These are phyloP conservation scores for Aspergillus eucalypticola DNA, from an alignment of 2,329 filamentous ascomycete species.

Conservation along the genomic window DNA sequence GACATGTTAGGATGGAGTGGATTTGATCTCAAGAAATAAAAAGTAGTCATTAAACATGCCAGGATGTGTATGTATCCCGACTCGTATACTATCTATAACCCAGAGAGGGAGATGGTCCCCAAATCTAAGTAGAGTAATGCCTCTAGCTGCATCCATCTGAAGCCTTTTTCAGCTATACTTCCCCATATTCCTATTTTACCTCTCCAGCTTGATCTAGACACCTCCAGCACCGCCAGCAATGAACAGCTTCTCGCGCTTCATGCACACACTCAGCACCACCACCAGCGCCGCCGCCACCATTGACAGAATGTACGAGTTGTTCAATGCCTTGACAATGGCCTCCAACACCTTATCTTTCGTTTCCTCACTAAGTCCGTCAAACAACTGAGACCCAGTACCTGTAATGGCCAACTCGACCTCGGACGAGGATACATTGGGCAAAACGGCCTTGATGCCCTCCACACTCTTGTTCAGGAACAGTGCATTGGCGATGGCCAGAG, in stretches of 20 bases:
- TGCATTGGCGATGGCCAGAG: background rate
- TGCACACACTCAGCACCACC: background rate
- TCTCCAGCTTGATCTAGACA: background rate
- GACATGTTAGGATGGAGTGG: too few relatives aligned
- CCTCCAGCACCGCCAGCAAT: background rate
- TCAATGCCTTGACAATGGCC: background rate
- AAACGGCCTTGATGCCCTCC: background rate
- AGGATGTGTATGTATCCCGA: too few relatives aligned
- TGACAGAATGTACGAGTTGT: background rate
- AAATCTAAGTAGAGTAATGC: too few relatives aligned
- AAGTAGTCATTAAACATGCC: too few relatives aligned
- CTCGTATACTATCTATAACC: too few relatives aligned
- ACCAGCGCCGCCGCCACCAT: background rate
- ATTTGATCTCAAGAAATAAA: too few relatives aligned
- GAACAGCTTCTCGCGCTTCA: background rate
- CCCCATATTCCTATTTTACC: background rate
- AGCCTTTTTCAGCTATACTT: background rate
- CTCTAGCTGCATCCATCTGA: background rate
- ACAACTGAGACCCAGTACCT: background rate
- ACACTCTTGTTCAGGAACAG: background rate
- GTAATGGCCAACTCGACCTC: background rate
- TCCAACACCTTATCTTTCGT: background rate
- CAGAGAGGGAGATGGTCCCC: too few relatives aligned
- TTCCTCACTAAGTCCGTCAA: background rate
- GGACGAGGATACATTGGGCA: background rate